Conservation (phyloP, 352 stramenopile genomes). For the Pythium scleroteichum region DNA sequence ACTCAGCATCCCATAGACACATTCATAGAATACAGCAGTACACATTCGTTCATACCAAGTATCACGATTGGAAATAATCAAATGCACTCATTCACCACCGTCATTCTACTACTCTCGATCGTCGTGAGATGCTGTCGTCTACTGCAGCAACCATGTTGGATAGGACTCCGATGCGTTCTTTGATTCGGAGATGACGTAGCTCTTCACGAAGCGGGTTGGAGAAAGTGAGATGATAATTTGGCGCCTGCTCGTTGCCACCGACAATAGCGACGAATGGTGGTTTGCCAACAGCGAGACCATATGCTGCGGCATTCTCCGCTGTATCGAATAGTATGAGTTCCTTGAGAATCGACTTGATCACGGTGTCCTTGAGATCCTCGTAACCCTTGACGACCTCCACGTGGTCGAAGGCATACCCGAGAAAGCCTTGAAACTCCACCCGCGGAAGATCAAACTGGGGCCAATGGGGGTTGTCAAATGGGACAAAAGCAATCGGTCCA, state of each 20-base stretch:
- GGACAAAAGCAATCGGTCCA: constrained; percentile 67
- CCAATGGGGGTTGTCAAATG: constrained; percentile 70
- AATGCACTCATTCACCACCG: not conserved
- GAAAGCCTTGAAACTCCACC: constrained; percentile 47
- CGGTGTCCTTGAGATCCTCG: constrained; percentile 57
- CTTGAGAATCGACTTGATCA: constrained; percentile 74
- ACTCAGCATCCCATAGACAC: constrained; percentile 4
- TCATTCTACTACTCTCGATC: not conserved
- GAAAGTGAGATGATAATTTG: constrained; percentile 46
- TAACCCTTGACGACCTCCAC: constrained; percentile 57
- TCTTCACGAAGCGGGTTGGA: constrained; percentile 52
- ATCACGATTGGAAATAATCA: too few relatives aligned
- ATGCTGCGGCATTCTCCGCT: constrained; percentile 42
- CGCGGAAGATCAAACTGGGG: constrained; percentile 48
- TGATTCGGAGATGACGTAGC: constrained; percentile 45
- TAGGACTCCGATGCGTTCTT: constrained; percentile 40
- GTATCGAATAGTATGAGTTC: constrained; percentile 79
- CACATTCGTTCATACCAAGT: not conserved
- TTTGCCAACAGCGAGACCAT: constrained; percentile 39
- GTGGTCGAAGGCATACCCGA: constrained; percentile 78
- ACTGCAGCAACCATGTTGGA: constrained; percentile 41
- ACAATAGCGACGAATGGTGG: constrained; percentile 48
- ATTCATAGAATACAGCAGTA: not conserved
- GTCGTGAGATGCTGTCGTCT: constrained; percentile 36
- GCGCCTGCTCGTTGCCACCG: constrained; percentile 22